phyloP scores from a whole-genome alignment of 345 rosid genomes.

The Firmiana major region DNA sequence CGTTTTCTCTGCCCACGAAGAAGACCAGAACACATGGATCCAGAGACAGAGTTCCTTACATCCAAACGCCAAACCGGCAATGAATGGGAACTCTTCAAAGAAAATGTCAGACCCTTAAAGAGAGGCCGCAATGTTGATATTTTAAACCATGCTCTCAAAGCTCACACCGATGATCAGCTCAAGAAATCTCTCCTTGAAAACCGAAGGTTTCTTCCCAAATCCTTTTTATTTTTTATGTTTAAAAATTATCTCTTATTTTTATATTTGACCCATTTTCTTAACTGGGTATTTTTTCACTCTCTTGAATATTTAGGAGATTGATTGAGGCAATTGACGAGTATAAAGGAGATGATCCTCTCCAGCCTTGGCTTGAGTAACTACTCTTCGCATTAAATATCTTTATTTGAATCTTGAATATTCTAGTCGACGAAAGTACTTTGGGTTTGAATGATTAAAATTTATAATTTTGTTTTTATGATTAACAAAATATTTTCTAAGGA shows the following conservation, averaged over 20 bases:
- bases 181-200: conserved; percentile 54
- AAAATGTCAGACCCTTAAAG: conserved; percentile 79
- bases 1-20: not conserved
- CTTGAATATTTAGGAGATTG: conserved; percentile 41
- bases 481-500: not conserved
- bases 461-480: not conserved
- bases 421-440: not conserved
- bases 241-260: not conserved
- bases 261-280: not conserved
- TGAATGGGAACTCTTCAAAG: conserved; percentile 93
- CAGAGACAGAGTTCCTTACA: conserved; percentile 68
- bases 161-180: conserved; percentile 46
- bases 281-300: not conserved
- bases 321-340: conserved; percentile 72
- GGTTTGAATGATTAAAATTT: not conserved
- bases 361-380: conserved; percentile 79
- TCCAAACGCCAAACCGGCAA: conserved; percentile 61
- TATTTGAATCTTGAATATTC: not conserved
- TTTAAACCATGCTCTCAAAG: conserved; percentile 70
- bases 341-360: conserved; percentile 79
- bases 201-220: conserved; percentile 46
- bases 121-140: conserved; percentile 73
- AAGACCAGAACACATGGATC: conserved; percentile 35
- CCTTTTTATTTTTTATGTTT: not conserved
- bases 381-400: not conserved